phyloP scores from a whole-genome alignment of 768 basidiomycete species.

The Pleurotus giganteus region DNA sequence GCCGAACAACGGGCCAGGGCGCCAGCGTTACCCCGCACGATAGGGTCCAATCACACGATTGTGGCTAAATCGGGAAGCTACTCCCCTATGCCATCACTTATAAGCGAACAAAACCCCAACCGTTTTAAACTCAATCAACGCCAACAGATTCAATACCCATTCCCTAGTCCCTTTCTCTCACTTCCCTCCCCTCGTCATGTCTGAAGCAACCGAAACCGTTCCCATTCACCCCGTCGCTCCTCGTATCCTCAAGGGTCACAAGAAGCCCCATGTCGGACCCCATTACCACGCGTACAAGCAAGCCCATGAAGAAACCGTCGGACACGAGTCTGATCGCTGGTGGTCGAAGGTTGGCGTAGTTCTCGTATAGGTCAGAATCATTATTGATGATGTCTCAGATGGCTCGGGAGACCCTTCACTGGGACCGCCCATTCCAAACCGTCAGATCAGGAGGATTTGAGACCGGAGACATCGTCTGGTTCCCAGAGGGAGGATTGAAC shows the following conservation, averaged over 20 bases:
- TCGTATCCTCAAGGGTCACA: conserved; percentile 59
- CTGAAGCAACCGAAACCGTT: conserved; percentile 31
- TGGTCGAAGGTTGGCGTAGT: conserved; percentile 71
- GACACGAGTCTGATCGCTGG: conserved; percentile 78
- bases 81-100: conserved; percentile 6
- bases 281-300: conserved; percentile 69
- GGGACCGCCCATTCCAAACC: conserved; percentile 88
- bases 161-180: background rate
- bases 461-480: conserved; percentile 90
- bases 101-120: background rate
- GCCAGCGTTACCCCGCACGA: conserved; percentile 5
- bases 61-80: background rate
- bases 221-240: conserved; percentile 73
- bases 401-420: conserved; percentile 76
- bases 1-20: conserved; percentile 2
- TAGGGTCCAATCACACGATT: conserved; percentile 7
- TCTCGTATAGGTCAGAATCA: background rate
- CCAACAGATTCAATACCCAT: background rate
- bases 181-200: conserved; percentile 28
- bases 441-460: conserved; percentile 82
- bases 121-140: conserved; percentile 6
- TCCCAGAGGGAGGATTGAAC: conserved; percentile 91
- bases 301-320: conserved; percentile 70
- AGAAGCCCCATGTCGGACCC: conserved; percentile 78
- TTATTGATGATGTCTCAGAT: conserved; percentile 32